Conservation (phyloP, 441 rosid genomes). For the Euphorbia schlechtendalii region DNA sequence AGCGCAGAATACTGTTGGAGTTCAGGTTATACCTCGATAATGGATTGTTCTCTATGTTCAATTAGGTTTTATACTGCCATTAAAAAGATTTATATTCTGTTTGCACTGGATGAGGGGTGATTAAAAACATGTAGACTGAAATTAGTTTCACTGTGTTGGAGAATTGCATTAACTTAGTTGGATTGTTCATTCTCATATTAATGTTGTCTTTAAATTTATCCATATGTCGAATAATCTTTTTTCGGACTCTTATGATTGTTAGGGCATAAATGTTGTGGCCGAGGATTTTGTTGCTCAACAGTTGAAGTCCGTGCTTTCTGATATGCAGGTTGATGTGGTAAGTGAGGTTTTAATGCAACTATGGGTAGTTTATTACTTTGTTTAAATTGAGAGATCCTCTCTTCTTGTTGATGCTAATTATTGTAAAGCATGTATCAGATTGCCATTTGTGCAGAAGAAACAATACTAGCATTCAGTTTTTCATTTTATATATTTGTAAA, state of each 20-base stretch:
- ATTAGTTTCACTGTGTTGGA: too few species aligned
- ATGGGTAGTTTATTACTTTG: not conserved
- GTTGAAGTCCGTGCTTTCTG: constrained; percentile 61
- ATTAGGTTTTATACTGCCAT: not conserved
- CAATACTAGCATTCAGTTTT: not conserved
- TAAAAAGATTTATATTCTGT: too few species aligned
- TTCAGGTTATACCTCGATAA: constrained; percentile 39
- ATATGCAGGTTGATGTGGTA: constrained; percentile 74
- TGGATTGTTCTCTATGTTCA: not conserved
- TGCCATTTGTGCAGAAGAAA: not conserved
- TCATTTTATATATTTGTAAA: not conserved
- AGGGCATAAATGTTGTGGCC: constrained; percentile 44
- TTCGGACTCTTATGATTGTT: not conserved
- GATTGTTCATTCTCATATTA: too few species aligned
- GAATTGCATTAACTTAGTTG: too few species aligned
- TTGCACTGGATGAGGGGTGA: not conserved
- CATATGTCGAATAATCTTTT: not conserved
- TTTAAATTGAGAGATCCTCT: not conserved
- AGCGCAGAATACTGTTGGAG: constrained; percentile 92
- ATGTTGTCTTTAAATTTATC: not conserved
- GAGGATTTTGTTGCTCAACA: constrained; percentile 55
- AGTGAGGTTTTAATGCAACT: constrained; percentile 13
- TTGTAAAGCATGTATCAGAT: not conserved
- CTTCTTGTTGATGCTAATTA: not conserved
- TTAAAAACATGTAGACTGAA: too few species aligned